Conservation (phyloP, 1,139 yeast species). For the Geotrichum bryndzae region DNA sequence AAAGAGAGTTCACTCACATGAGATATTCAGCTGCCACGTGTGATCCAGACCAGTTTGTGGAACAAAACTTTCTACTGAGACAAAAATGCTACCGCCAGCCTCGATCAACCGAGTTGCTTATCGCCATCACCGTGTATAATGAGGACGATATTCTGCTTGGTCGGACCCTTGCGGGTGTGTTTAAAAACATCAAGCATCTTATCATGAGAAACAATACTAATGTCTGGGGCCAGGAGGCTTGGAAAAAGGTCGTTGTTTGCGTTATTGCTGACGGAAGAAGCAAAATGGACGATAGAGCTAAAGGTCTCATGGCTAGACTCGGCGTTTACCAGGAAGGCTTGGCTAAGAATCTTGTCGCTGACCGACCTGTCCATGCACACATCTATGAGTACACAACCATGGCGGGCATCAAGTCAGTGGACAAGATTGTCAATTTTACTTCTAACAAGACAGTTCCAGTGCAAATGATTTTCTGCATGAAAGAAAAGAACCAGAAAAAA, state of each 20-base stretch:
- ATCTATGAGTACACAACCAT: conserved; percentile 75
- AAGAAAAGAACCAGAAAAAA: conserved; percentile 68
- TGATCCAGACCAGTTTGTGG: conserved; percentile 58
- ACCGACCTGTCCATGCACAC: conserved; percentile 62
- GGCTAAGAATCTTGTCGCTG: conserved; percentile 72
- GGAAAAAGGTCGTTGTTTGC: conserved; percentile 74
- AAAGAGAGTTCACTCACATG: conserved; percentile 67
- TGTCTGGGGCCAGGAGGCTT: conserved; percentile 72
- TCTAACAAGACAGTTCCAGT: conserved; percentile 42
- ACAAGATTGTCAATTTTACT: conserved; percentile 50
- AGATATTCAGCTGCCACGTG: conserved; percentile 79
- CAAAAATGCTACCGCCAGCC: conserved; percentile 63
- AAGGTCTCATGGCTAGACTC: conserved; percentile 59
- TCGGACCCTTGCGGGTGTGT: conserved; percentile 69
- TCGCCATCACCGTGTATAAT: conserved; percentile 74
- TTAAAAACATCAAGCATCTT: conserved; percentile 63
- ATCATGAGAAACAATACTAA: conserved; percentile 7
- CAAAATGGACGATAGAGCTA: conserved; percentile 59
- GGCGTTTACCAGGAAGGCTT: conserved; percentile 80
- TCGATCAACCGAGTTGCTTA: conserved; percentile 64
- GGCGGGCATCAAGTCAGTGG: conserved; percentile 63
- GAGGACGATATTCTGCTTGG: conserved; percentile 71
- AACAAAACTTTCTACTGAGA: conserved; percentile 56
- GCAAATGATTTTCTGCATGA: conserved; percentile 69
- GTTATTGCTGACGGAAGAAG: conserved; percentile 75